A percentile compares a stretch with the other conserved stretches of the same genome.
Conservation (phyloP, 306 rosid genomes). For the Fragaria iinumae region DNA sequence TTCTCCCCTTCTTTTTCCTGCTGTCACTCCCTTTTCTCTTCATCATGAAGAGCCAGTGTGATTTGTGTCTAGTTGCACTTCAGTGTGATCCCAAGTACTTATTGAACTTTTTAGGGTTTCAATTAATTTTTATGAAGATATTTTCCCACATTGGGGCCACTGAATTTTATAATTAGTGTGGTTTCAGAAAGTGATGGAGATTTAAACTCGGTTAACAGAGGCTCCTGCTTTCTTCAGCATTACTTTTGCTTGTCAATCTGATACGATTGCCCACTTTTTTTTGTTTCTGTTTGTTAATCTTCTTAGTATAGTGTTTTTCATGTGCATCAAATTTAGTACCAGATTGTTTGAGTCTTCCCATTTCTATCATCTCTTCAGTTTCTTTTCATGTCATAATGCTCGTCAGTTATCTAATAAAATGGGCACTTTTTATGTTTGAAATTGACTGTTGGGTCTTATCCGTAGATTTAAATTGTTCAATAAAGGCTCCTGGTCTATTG, state of each 20-base stretch:
- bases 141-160: not conserved
- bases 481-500: constrained; percentile 22
- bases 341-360: not conserved
- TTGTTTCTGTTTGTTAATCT: not conserved
- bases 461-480: not conserved
- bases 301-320: not conserved
- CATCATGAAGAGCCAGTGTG: no score
- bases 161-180: not conserved
- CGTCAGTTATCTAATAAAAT: not conserved
- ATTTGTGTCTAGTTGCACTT: not conserved
- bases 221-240: not conserved
- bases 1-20: not conserved
- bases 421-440: not conserved
- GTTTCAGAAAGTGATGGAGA: not conserved
- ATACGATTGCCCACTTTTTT: not conserved
- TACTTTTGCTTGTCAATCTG: not conserved
- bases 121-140: not conserved
- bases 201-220: not conserved
- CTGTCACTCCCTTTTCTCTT: no score
- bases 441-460: not conserved
- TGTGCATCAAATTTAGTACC: not conserved
- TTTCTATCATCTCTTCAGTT: not conserved
- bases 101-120: not conserved
- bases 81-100: not conserved
- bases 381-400: not conserved